phyloP scores from a whole-genome alignment of 306 rosid genomes.

The Mucuna pruriens region DNA sequence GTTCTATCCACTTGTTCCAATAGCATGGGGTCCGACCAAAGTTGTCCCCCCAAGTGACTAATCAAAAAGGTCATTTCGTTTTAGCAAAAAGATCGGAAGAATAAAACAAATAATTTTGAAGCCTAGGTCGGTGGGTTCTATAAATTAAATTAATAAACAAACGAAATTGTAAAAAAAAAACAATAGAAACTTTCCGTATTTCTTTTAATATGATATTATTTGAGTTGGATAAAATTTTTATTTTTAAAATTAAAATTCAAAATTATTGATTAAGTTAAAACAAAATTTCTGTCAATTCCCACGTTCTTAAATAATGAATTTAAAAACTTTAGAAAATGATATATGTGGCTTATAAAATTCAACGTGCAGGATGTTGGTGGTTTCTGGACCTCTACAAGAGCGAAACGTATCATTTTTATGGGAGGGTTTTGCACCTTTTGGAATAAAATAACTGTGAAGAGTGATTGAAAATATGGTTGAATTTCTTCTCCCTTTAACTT shows the following conservation, averaged over 20 bases:
- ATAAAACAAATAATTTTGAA: neutral
- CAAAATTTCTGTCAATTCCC: too few relatives aligned
- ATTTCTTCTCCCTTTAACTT: constrained; percentile 10
- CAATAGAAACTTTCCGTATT: too few relatives aligned
- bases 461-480: neutral
- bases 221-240: too few relatives aligned
- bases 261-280: too few relatives aligned
- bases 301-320: too few relatives aligned
- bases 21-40: neutral
- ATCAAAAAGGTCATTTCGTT: constrained; percentile 5
- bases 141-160: neutral
- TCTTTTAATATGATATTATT: too few relatives aligned
- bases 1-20: constrained; percentile 31
- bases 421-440: neutral
- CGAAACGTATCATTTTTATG: constrained; percentile 32
- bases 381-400: neutral
- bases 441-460: neutral
- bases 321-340: too few relatives aligned
- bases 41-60: constrained; percentile 35
- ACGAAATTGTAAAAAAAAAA: too few relatives aligned
- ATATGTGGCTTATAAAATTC: constrained; percentile 17
- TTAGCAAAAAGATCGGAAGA: neutral
- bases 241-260: too few relatives aligned
- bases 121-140: constrained; percentile 47
- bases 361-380: neutral